Percentiles rank a stretch among this genome's conserved stretches.
These are phyloP conservation scores for Ceratobasidium sp. DNA, from an alignment of 1,284 basidiomycete genomes.

Conservation along the genomic window DNA sequence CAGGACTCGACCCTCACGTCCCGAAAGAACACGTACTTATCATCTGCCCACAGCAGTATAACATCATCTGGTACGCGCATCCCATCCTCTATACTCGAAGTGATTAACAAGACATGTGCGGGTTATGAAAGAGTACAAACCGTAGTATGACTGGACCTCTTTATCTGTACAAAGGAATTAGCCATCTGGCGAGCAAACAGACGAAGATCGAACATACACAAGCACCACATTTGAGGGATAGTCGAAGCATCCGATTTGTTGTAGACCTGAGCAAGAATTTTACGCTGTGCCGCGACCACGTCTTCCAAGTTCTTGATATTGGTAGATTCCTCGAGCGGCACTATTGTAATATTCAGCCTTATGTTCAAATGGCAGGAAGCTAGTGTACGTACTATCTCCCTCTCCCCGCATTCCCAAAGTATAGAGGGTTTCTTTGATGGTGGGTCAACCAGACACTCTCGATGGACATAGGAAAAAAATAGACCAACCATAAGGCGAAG, in stretches of 20 bases:
- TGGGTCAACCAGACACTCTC: neutral
- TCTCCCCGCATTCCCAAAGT: conserved; percentile 78
- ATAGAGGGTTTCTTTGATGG: conserved; percentile 66
- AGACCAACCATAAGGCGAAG: conserved; percentile 61
- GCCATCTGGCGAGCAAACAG: conserved; percentile 50
- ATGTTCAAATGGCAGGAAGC: conserved; percentile 8
- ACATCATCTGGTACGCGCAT: conserved; percentile 59
- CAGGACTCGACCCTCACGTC: neutral
- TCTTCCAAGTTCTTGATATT: conserved; percentile 69
- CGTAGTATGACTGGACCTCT: conserved; percentile 78
- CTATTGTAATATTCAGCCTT: conserved; percentile 55
- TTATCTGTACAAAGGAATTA: conserved; percentile 59
- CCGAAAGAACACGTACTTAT: conserved; percentile 63
- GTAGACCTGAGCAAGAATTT: conserved; percentile 72
- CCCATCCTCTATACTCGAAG: conserved; percentile 26
- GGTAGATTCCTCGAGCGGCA: conserved; percentile 66
- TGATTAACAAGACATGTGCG: neutral
- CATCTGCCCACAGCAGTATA: conserved; percentile 72
- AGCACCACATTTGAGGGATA: conserved; percentile 76
- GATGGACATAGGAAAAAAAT: neutral
- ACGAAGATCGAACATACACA: conserved; percentile 62
- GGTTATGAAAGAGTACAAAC: neutral
- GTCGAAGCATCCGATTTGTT: conserved; percentile 65
- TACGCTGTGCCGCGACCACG: conserved; percentile 73
- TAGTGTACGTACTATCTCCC: conserved; percentile 65